Evolutionary conservation across 805 yeast genomes (phyloP), one percentile per base, ranked within the genome.

Genomic region (Pichia phayaonensis): DNA sequence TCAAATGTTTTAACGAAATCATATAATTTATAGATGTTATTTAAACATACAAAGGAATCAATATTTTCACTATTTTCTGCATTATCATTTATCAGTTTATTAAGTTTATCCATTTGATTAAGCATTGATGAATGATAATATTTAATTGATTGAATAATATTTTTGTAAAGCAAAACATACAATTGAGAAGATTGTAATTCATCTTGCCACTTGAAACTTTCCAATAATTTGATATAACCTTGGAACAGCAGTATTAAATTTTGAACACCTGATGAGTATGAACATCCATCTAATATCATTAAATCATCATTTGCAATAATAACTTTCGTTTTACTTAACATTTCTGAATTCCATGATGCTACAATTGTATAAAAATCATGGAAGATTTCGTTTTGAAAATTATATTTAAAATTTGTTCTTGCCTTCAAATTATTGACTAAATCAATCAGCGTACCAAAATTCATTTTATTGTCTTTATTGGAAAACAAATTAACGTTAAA

Each of bases 131-230:
- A 63, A 1, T 83, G 71, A 61, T 86, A 82, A 36, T 63, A 63
- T 29, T 78, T 71, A 7, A 84, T 64, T 0, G 85, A 80, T 40
- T 77, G 80, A 1, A 90, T 80, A 16, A 88, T 76, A 21, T 81
- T 73, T 53, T 79, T 81, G 54, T 86, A 72, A 23, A 89, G 62
- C 2, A 71, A 63, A 0, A 94, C 84, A 48, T 80, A 75, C 2
- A 86, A 60, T 54, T 74, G 72, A 0, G 95, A 84, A 20, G 76
- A 63, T 57, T 89, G 90, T 47, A 70, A 72, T 45, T 73, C 75
- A 60, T 86, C 73, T 16, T 69, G 66, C 97, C 97, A 90, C 1
- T 76, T 69, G 42, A 87, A 73, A 4, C 72, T 73, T 16, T 72
- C 72, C 43, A 90, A 68, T n/a, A 86, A 71, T 5, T 70, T 66